Evolutionary conservation across 2,329 filamentous ascomycete species (phyloP).

Genomic region (Intubia oerlemansii): DNA sequence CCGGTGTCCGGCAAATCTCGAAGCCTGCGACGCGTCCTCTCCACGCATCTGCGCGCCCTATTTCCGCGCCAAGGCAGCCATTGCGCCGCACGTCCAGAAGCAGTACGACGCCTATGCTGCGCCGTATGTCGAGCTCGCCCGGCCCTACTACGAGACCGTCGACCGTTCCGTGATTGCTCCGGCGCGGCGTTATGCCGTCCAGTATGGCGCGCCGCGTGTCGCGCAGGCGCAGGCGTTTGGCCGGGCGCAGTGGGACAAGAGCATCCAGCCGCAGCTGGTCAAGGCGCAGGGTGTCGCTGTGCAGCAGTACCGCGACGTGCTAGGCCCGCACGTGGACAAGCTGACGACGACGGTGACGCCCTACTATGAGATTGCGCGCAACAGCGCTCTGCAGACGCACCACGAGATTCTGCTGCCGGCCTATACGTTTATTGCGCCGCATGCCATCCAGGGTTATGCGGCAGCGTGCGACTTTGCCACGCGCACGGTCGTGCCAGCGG

Average conservation of each 20-base stretch:
- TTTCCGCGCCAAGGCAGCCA: conserved; percentile 37
- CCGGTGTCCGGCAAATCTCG: conserved; percentile 52
- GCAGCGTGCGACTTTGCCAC: conserved; percentile 44
- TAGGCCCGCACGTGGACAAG: conserved; percentile 55
- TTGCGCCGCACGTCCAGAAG: conserved; percentile 57
- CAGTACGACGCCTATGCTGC: conserved; percentile 74
- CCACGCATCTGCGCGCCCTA: conserved; percentile 73
- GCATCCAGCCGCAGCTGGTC: conserved; percentile 51
- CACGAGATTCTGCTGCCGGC: conserved; percentile 53
- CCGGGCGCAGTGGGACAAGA: conserved; percentile 56
- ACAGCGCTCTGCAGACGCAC: conserved; percentile 45
- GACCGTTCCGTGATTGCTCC: conserved; percentile 49
- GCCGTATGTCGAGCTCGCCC: conserved; percentile 56
- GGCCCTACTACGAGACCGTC: conserved; percentile 49
- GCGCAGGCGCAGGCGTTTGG: conserved; percentile 45
- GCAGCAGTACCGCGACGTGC: conserved; percentile 43
- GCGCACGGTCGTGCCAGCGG: conserved; percentile 50
- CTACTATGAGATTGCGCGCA: conserved; percentile 47
- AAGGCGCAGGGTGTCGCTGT: conserved; percentile 39
- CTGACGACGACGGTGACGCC: conserved; percentile 37
- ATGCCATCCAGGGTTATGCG: conserved; percentile 44
- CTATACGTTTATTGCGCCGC: conserved; percentile 54
- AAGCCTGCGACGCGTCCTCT: conserved; percentile 45
- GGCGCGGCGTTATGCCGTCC: conserved; percentile 40
- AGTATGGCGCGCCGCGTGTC: conserved; percentile 55